phyloP scores from a whole-genome alignment of 129 eudicot species.

The Ambrosia trifida region DNA sequence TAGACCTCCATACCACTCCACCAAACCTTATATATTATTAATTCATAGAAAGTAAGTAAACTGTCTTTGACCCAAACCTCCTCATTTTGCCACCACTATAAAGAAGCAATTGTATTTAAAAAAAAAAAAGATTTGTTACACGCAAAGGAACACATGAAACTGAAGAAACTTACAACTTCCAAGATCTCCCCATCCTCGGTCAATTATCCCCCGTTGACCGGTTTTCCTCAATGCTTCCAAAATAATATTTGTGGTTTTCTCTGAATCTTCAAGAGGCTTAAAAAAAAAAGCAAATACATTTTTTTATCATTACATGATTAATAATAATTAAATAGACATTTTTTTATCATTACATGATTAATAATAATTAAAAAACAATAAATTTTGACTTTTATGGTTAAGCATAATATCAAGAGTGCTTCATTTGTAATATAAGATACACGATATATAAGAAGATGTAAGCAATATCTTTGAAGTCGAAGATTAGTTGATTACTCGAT shows the following conservation, averaged over 20 bases:
- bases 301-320: background rate
- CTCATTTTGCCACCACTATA: background rate
- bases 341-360: background rate
- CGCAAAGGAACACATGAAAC: background rate
- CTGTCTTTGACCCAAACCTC: background rate
- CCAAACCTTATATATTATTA: background rate
- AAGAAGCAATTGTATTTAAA: background rate
- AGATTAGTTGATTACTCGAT: no score
- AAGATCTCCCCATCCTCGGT: constrained; percentile 99
- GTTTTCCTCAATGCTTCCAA: constrained; percentile 80
- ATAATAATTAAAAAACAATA: background rate
- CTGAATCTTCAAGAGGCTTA: constrained; percentile 92
- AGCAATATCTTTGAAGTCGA: no score
- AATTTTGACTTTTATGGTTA: background rate
- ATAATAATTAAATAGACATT: background rate
- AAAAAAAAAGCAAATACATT: constrained; percentile 20
- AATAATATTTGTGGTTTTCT: constrained; percentile 67
- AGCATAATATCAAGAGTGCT: background rate
- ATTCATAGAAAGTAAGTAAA: background rate
- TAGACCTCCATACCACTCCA: no score
- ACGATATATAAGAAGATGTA: background rate
- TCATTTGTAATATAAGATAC: background rate
- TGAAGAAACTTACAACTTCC: constrained; percentile 70
- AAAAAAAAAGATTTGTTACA: background rate
- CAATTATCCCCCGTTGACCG: constrained; percentile 94